Evolutionary conservation across 768 basidiomycete genomes (phyloP), one percentile per base, ranked within the genome.

Genomic region (Rhizopogon roseolus): DNA sequence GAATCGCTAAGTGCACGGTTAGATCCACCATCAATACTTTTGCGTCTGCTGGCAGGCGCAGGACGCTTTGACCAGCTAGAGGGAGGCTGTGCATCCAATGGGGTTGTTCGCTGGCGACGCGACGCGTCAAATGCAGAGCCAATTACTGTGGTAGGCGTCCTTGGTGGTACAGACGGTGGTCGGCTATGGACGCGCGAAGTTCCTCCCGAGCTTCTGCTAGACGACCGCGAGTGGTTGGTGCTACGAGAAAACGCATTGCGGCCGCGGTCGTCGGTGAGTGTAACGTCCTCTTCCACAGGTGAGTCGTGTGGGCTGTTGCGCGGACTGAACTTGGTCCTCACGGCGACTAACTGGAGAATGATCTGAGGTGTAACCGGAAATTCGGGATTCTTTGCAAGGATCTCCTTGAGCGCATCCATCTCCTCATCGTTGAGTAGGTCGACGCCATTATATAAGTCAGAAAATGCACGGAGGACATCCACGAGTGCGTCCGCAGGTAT

Each of bases 51-150:
- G 6, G 85, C 84, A 13, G 88, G 88, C 14, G 74, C 71, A 4
- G 87, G 88, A 3, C 86, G 80, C 57, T 81, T 85, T 28, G 79
- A 64, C 86, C 89, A 91, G 60, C 86, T 90, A 3, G 90, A 90
- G 0, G 90, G 90, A 1, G 86, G 81, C 27, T 66, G 72, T 51
- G 66, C 72, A 4, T 65, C 66, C 2, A 90, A 70, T 0, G 89
- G 90, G 0, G 83, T 83, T 8, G 87, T 77, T 17, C 90, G 80
- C 64, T 90, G 88, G 54, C 90, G 72, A 29, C 79, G 76, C 43
- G 85, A 79, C 0, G 80, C 76, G 60, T 92, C 90, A 58, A 92
- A 86, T 4, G 82, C 81, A 0, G 88, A 89, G 0, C 67, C 59
- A 1, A 58, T 60, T 34, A 77, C 68, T 40, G 68, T 68, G 60